Conservation (phyloP, 352 stramenopile species). For the Pythium inflatum region DNA sequence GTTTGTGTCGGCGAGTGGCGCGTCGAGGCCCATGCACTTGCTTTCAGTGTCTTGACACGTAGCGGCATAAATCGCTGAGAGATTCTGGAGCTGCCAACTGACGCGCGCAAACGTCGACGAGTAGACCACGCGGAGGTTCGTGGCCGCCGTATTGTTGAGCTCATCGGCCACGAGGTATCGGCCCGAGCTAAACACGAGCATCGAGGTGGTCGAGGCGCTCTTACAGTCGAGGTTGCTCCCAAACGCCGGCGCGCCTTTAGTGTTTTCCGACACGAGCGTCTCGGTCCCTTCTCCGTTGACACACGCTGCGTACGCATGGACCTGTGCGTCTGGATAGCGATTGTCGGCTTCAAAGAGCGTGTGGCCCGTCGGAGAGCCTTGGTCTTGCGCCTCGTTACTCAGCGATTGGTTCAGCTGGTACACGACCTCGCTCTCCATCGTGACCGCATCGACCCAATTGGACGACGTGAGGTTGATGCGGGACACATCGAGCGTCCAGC, state of each 20-base stretch:
- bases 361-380: background rate
- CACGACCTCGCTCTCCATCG: background rate
- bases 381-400: background rate
- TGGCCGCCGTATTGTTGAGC: background rate
- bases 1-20: background rate
- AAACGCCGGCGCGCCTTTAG: background rate
- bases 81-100: background rate
- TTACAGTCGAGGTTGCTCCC: slow-evolving; percentile 16
- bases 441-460: background rate
- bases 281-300: slow-evolving; percentile 16
- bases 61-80: background rate
- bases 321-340: background rate
- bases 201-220: background rate
- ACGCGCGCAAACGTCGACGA: slow-evolving; percentile 17
- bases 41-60: background rate
- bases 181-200: slow-evolving; percentile 5
- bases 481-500: background rate
- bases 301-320: slow-evolving; percentile 26
- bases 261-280: slow-evolving; percentile 12
- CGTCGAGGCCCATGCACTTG: background rate
- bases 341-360: background rate
- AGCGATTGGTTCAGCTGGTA: background rate
- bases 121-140: slow-evolving; percentile 19
- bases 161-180: slow-evolving; percentile 10
- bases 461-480: background rate